Percentiles rank a stretch among this genome's conserved stretches.
phyloP scores from a whole-genome alignment of 768 basidiomycete species.

The Phallus indusiatus region DNA sequence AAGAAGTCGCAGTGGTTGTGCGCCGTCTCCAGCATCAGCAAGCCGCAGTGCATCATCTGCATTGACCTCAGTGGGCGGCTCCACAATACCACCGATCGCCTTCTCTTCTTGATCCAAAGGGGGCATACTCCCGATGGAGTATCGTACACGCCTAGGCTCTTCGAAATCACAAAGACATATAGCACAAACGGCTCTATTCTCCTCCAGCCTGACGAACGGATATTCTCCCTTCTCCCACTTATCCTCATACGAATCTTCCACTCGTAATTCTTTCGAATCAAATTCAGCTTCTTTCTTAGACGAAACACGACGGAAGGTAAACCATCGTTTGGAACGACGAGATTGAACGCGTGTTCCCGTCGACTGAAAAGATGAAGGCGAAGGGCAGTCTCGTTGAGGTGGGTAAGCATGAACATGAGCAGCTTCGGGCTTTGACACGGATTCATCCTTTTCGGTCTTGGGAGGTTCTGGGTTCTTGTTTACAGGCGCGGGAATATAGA shows the following conservation, averaged over 20 bases:
- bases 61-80: conserved; percentile 26
- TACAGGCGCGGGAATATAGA: conserved; percentile 78
- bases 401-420: conserved; percentile 51
- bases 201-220: conserved; percentile 75
- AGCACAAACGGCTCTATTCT: conserved; percentile 75
- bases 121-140: conserved; percentile 15
- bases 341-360: conserved; percentile 1
- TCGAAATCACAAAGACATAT: conserved; percentile 83
- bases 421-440: conserved; percentile 31
- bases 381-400: conserved; percentile 32
- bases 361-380: conserved; percentile 7
- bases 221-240: conserved; percentile 69
- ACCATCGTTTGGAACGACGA: conserved; percentile 1
- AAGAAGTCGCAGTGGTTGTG: conserved; percentile 67
- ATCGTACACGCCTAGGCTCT: conserved; percentile 42
- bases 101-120: conserved; percentile 21
- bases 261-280: conserved; percentile 16
- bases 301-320: not conserved
- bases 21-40: conserved; percentile 64
- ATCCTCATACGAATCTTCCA: conserved; percentile 49
- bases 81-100: conserved; percentile 22
- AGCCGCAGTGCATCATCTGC: conserved; percentile 39
- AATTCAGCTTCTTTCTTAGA: conserved; percentile 12
- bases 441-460: conserved; percentile 2
- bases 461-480: conserved; percentile 25